These are phyloP conservation scores for Backusella westeae DNA, from an alignment of 192 early-diverging fungal genomes.

Conservation along the genomic window DNA sequence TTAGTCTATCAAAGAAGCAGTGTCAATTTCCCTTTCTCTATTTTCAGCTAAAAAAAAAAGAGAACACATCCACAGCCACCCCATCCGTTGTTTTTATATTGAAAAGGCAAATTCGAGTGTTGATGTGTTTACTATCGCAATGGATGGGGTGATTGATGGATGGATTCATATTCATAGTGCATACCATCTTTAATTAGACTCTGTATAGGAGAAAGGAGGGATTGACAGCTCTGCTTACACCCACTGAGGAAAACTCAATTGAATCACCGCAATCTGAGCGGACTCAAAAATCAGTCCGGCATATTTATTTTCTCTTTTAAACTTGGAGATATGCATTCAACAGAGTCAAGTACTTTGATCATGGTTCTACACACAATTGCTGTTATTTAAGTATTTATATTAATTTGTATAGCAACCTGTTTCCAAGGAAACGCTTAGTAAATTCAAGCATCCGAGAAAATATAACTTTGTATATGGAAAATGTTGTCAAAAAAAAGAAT, in stretches of 20 bases:
- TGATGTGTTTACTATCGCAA: neutral
- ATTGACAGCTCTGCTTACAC: slow-evolving; percentile 2
- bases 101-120: neutral
- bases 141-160: slow-evolving; percentile 2
- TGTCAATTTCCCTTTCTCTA: neutral
- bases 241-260: slow-evolving; percentile 6
- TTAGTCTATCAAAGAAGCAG: slow-evolving; percentile 66
- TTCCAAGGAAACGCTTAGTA: no score
- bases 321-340: no score
- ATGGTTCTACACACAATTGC: no score
- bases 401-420: no score
- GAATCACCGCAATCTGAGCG: neutral
- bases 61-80: neutral
- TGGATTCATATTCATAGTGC: neutral
- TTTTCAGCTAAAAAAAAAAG: neutral
- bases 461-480: no score
- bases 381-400: no score
- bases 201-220: slow-evolving; percentile 3
- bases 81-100: neutral
- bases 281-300: neutral
- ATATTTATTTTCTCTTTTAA: neutral
- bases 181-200: slow-evolving; percentile 8
- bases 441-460: no score
- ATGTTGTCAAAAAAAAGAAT: no score
- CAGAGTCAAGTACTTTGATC: no score